Evolutionary conservation across 2,329 filamentous ascomycete genomes (phyloP).

Genomic region (Amauroascus niger): DNA sequence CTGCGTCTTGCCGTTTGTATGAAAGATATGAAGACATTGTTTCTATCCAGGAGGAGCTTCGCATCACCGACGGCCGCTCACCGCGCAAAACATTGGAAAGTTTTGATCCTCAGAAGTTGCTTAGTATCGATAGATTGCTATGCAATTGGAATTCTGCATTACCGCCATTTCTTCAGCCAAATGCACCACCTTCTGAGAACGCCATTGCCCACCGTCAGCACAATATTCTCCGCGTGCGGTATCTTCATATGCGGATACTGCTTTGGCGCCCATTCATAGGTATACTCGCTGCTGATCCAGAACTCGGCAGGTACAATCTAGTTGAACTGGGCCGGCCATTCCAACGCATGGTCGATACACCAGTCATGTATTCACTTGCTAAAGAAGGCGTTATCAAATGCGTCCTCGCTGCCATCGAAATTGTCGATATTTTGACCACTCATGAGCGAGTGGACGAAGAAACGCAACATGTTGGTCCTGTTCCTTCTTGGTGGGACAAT

Average conservation of each 20-base stretch:
- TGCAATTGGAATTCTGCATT: conserved; percentile 22
- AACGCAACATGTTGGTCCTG: conserved; percentile 2
- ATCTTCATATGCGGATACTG: conserved; percentile 21
- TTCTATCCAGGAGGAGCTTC: conserved; percentile 20
- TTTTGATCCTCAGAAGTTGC: conserved; percentile 17
- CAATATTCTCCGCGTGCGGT: conserved; percentile 22
- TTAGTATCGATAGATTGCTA: conserved; percentile 18
- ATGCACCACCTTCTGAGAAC: conserved; percentile 9
- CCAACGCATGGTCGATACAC: conserved; percentile 8
- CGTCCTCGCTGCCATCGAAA: conserved; percentile 15
- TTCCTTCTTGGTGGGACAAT: conserved; percentile 18
- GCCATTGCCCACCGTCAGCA: conserved; percentile 20
- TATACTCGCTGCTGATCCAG: conserved; percentile 15
- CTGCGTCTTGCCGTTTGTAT: conserved; percentile 20
- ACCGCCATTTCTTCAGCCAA: conserved; percentile 18
- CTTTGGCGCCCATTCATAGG: conserved; percentile 17
- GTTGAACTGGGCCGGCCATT: background rate
- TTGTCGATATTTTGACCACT: conserved; percentile 11
- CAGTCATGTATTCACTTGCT: conserved; percentile 13
- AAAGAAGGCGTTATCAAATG: conserved; percentile 16
- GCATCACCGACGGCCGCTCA: conserved; percentile 13
- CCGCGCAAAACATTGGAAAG: conserved; percentile 20
- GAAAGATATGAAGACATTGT: conserved; percentile 20
- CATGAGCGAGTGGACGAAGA: conserved; percentile 2
- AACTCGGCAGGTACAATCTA: background rate